A percentile compares a stretch with the other conserved stretches of the same genome.
Evolutionary conservation across 2,329 filamentous ascomycete genomes (phyloP).

Genomic region (Exserohilum rostratum): DNA sequence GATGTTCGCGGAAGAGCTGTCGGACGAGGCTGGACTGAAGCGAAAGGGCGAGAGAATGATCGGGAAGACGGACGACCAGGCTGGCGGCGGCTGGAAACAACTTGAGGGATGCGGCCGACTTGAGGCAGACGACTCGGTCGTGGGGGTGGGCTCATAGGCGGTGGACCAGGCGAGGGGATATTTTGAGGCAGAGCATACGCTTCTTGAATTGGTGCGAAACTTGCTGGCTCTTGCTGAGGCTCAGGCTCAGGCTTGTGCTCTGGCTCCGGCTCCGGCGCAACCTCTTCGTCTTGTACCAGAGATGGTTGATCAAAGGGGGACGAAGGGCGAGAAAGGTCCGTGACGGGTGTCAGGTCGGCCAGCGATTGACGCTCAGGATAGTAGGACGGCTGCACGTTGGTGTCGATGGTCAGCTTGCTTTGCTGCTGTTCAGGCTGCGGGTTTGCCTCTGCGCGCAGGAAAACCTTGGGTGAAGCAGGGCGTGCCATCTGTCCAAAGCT

Average conservation of each 20-base stretch:
- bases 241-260: not conserved
- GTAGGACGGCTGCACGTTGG: slow-evolving; percentile 18
- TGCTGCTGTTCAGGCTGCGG: slow-evolving; percentile 20
- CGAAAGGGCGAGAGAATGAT: slow-evolving; percentile 86
- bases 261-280: not conserved
- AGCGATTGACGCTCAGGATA: slow-evolving; percentile 24
- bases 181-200: slow-evolving; percentile 9
- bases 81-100: slow-evolving; percentile 69
- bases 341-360: slow-evolving; percentile 41
- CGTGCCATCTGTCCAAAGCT: slow-evolving; percentile 32
- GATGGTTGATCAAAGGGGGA: slow-evolving; percentile 33
- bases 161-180: slow-evolving; percentile 33
- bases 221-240: not conserved
- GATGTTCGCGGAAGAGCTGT: slow-evolving; percentile 41
- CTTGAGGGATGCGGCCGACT: slow-evolving; percentile 84
- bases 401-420: slow-evolving; percentile 28
- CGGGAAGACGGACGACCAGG: slow-evolving; percentile 71
- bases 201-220: slow-evolving; percentile 7
- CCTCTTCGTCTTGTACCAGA: slow-evolving; percentile 13
- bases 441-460: slow-evolving; percentile 31
- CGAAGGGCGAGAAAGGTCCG: slow-evolving; percentile 42
- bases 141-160: slow-evolving; percentile 40
- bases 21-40: slow-evolving; percentile 51
- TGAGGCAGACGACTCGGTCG: slow-evolving; percentile 73
- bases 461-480: slow-evolving; percentile 48